A percentile compares a stretch with the other conserved stretches of the same genome.
These are phyloP conservation scores for Copromyces sp. DNA, from an alignment of 495 filamentous ascomycete genomes.

Conservation along the genomic window DNA sequence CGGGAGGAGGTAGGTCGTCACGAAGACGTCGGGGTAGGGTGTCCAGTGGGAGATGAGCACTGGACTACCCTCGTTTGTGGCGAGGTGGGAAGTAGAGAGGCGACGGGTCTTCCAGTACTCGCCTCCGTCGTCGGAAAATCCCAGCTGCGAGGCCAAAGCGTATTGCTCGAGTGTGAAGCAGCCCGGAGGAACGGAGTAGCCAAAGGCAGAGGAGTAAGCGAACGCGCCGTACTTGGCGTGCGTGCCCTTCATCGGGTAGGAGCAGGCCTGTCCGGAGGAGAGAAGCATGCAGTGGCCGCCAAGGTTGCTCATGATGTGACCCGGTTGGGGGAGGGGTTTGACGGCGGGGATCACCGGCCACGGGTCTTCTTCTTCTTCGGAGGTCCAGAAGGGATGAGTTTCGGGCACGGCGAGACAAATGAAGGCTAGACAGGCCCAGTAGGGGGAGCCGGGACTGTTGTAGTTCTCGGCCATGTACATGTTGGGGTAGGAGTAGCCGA, in stretches of 20 bases:
- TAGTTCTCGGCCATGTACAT: constrained; percentile 74
- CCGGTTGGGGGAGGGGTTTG: constrained; percentile 52
- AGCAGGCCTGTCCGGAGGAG: constrained; percentile 65
- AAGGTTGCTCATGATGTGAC: constrained; percentile 54
- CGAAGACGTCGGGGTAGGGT: constrained; percentile 53
- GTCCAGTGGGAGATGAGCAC: constrained; percentile 58
- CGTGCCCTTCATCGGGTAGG: constrained; percentile 68
- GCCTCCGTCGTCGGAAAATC: constrained; percentile 65
- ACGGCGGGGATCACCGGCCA: constrained; percentile 40
- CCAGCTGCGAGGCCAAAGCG: constrained; percentile 63
- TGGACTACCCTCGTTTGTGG: constrained; percentile 35
- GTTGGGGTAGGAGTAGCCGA: constrained; percentile 71
- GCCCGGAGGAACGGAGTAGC: constrained; percentile 66
- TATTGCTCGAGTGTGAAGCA: constrained; percentile 67
- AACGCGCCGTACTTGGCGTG: constrained; percentile 77
- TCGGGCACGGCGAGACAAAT: constrained; percentile 57
- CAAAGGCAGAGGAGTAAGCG: constrained; percentile 64
- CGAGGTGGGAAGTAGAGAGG: constrained; percentile 45
- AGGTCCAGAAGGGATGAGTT: constrained; percentile 66
- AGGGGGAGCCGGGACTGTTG: constrained; percentile 58
- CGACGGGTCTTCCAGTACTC: constrained; percentile 71
- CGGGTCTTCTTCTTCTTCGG: constrained; percentile 52
- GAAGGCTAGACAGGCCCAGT: constrained; percentile 73
- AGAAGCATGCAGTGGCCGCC: constrained; percentile 63
- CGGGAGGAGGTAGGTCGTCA: constrained; percentile 56